Evolutionary conservation across 2,329 filamentous ascomycete genomes (phyloP), one percentile per base, ranked within the genome.

Genomic region (Dactylella cylindrospora): DNA sequence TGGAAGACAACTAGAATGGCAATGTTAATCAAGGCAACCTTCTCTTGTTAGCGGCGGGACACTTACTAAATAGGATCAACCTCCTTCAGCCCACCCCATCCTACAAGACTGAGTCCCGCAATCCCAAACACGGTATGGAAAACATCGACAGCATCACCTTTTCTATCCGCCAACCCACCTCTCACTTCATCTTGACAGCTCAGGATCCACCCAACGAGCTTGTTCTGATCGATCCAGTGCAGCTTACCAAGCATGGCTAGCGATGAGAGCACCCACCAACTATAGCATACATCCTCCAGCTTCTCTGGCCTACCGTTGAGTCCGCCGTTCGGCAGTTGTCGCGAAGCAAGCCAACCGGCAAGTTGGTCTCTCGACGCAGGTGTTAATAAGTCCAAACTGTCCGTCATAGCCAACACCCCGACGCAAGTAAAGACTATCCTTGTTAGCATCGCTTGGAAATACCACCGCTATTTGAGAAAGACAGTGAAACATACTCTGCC

Each of bases 211-310:
- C 74, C 73, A 45, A 84, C 80, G 68, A 98, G 79, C 70, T 88
- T 87, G 54, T 84, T 78, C 43, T 84, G 81, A 75, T 98, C 88
- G 71, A 98, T 94, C 93, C 93, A 98, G 72, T 96, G 88, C 47
- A 90, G 79, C 51, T 85, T 84, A 49, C 80, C 84, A 67, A 98
- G 87, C 79, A 97, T 96, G 38, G 86, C 85, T 67, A 98, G 76
- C 72, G 90, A 95, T 71, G 88, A 91, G 70, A 91, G 76, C 36
- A 97, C 93, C 93, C 93, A 98, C 93, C 93, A 98, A 72, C 89
- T 95, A 75, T 98, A 98, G 76, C 93, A 98, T 10, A 95, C 91
- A 72, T 98, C 93, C 72, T 95, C 91, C 65, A 87, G 76, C 77
- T 98, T 98, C 75, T 97, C 93, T 0, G 93, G 93, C 41, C 93